Percentiles rank a stretch among this genome's conserved stretches.
These are phyloP conservation scores for Pistacia vera DNA, from an alignment of 345 rosid genomes.

Conservation along the genomic window DNA sequence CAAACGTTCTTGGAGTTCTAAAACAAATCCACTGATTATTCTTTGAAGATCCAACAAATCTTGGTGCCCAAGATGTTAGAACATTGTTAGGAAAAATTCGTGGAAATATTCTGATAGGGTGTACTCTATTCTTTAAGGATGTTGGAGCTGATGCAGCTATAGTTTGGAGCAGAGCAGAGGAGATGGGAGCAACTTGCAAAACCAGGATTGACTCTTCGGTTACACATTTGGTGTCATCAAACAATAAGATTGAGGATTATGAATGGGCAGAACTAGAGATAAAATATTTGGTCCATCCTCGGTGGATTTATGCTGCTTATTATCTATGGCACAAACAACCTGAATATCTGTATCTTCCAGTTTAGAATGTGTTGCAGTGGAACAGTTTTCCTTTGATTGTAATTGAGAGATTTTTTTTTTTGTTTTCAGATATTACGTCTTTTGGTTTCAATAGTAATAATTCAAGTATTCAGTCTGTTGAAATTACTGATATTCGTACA, in stretches of 20 bases:
- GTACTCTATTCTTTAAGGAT: constrained; percentile 5
- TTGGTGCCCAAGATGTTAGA: constrained; percentile 7
- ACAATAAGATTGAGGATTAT: neutral
- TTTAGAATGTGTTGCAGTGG: neutral
- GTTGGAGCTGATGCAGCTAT: neutral
- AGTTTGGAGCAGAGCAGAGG: neutral
- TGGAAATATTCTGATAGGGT: neutral
- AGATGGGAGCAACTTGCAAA: constrained; percentile 14
- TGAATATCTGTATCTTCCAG: neutral
- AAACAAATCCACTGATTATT: constrained; percentile 10
- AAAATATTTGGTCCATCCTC: neutral
- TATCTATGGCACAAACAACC: neutral
- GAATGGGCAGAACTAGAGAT: neutral
- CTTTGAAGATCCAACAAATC: neutral
- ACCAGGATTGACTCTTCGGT: neutral
- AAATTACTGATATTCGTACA: too few relatives aligned
- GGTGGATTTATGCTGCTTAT: constrained; percentile 1
- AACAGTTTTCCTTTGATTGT: too few relatives aligned
- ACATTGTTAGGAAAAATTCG: neutral
- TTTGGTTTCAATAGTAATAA: too few relatives aligned
- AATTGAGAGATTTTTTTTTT: too few relatives aligned
- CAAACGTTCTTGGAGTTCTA: neutral
- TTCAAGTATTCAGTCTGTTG: too few relatives aligned
- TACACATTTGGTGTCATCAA: constrained; percentile 18
- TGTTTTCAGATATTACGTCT: too few relatives aligned